These are phyloP conservation scores for Elsinoe perseae DNA, from an alignment of 2,329 filamentous ascomycete species.

Conservation along the genomic window DNA sequence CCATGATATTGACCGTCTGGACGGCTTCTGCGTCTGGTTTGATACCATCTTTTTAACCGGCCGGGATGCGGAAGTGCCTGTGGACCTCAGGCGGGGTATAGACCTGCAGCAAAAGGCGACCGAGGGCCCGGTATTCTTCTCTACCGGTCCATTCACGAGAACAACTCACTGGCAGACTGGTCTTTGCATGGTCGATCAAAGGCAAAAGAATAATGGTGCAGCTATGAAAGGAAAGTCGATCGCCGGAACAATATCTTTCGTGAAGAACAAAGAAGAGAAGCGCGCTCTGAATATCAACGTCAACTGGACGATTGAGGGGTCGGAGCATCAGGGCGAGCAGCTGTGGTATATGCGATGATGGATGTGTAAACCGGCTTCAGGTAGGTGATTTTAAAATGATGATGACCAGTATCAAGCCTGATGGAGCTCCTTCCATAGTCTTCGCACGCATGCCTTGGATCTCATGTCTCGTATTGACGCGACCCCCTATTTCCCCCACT, in stretches of 20 bases:
- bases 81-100: constrained; percentile 24
- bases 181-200: constrained; percentile 59
- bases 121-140: constrained; percentile 68
- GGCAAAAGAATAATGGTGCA: constrained; percentile 38
- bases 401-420: not conserved
- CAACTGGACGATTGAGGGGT: constrained; percentile 31
- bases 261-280: constrained; percentile 30
- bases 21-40: constrained; percentile 88
- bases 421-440: not conserved
- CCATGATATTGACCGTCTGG: constrained; percentile 59
- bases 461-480: not conserved
- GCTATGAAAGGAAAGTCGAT: constrained; percentile 51
- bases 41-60: constrained; percentile 78
- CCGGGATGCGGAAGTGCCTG: constrained; percentile 46
- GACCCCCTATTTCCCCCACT: not conserved
- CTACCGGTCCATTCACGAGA: constrained; percentile 68
- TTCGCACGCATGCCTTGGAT: not conserved
- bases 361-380: not conserved
- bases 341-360: constrained; percentile 27
- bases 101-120: constrained; percentile 49
- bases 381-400: not conserved
- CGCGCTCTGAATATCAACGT: constrained; percentile 35
- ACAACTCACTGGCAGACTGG: constrained; percentile 90
- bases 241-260: constrained; percentile 40
- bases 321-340: constrained; percentile 23